Evolutionary conservation across 345 rosid species (phyloP).

Genomic region (Physaria fendleri): DNA sequence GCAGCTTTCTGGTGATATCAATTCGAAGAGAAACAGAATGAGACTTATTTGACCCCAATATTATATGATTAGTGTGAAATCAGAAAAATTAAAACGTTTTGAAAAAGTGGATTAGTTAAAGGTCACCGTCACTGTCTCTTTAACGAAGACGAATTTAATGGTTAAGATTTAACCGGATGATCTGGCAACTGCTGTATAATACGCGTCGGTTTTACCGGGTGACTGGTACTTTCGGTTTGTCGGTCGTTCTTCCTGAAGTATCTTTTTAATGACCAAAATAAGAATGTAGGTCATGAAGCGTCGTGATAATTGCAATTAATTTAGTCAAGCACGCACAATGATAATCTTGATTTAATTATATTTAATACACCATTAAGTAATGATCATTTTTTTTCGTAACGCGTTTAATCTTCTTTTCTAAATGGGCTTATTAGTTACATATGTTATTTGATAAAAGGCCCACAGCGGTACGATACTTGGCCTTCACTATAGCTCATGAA

Average conservation of each 20-base stretch:
- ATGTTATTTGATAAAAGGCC: not conserved
- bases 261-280: not conserved
- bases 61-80: not conserved
- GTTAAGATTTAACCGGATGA: constrained; percentile 18
- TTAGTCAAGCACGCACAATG: not conserved
- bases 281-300: not conserved
- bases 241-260: not conserved
- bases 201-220: constrained; percentile 17
- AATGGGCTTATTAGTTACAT: too few species aligned
- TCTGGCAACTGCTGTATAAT: constrained; percentile 15
- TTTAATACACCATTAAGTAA: not conserved
- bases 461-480: not conserved
- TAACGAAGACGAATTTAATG: constrained; percentile 6
- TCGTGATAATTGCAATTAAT: not conserved
- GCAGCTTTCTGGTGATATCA: constrained; percentile 9
- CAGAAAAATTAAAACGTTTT: not conserved
- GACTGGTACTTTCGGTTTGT: constrained; percentile 24
- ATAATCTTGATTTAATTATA: not conserved
- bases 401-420: not conserved
- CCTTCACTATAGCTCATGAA: not conserved
- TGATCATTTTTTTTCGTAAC: not conserved
- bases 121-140: constrained; percentile 14
- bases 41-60: not conserved
- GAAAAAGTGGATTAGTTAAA: constrained; percentile 7
- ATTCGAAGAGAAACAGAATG: not conserved